These are phyloP conservation scores for Musa troglodytarum DNA, from an alignment of 176 grass and related monocot genomes.

Conservation along the genomic window DNA sequence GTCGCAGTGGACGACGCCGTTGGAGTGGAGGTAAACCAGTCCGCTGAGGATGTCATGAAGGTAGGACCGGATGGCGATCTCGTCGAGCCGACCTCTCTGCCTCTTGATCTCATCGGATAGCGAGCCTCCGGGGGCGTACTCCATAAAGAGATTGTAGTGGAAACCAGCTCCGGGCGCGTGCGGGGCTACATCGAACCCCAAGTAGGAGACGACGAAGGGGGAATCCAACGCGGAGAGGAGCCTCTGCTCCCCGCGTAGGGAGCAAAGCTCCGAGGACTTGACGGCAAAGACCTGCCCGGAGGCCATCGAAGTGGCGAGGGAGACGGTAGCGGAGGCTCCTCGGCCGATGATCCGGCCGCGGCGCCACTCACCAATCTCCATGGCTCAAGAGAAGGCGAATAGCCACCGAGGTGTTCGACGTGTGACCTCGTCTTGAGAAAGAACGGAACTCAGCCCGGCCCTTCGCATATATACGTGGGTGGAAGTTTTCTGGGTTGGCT, in stretches of 20 bases:
- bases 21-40: slow-evolving; percentile 53
- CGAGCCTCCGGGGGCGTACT: slow-evolving; percentile 71
- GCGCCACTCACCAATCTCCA: neutral
- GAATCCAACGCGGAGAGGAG: neutral
- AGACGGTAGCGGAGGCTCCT: neutral
- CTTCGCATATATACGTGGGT: neutral
- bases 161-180: neutral
- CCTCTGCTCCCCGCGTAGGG: neutral
- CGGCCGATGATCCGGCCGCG: neutral
- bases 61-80: slow-evolving; percentile 19
- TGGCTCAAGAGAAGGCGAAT: neutral
- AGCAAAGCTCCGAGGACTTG: neutral
- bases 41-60: slow-evolving; percentile 40
- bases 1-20: slow-evolving; percentile 58
- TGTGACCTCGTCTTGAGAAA: neutral
- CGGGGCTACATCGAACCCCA: neutral
- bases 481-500: too few species aligned
- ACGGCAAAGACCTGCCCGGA: neutral
- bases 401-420: too few species aligned
- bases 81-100: slow-evolving; percentile 40
- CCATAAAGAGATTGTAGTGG: slow-evolving; percentile 20
- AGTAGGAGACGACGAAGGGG: slow-evolving; percentile 1
- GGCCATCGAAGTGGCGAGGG: neutral
- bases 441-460: neutral
- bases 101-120: slow-evolving; percentile 51